A percentile compares a stretch with the other conserved stretches of the same genome.
These are phyloP conservation scores for Calonectria hawksworthii DNA, from an alignment of 2,329 filamentous ascomycete genomes.

Conservation along the genomic window DNA sequence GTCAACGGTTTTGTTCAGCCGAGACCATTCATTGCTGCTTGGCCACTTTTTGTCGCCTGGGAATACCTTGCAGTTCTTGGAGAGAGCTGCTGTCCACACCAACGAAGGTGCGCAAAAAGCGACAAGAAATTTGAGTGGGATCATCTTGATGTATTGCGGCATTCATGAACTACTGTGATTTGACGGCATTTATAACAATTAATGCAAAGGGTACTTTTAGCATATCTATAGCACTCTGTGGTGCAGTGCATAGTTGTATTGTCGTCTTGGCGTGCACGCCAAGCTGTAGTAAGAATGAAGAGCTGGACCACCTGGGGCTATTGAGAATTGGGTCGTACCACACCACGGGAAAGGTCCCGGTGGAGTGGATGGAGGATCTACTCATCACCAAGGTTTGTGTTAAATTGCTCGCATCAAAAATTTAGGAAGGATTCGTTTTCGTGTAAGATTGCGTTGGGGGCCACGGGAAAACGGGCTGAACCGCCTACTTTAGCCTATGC, in stretches of 20 bases:
- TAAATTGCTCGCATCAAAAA: not conserved
- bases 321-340: not conserved
- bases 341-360: not conserved
- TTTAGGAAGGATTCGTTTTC: not conserved
- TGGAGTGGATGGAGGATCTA: no score
- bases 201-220: no score
- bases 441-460: not conserved
- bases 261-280: not conserved
- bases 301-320: not conserved
- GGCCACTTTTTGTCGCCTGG: not conserved
- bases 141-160: not conserved
- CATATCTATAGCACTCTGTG: not conserved
- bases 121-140: not conserved
- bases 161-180: not conserved
- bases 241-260: not conserved
- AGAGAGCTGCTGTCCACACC: not conserved
- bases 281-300: not conserved
- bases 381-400: not conserved
- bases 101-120: not conserved
- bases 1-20: not conserved
- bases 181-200: not conserved
- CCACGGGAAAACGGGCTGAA: not conserved
- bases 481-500: constrained; percentile 26
- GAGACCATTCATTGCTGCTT: not conserved
- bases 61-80: not conserved